These are phyloP conservation scores for Porogramme epimiltina DNA, from an alignment of 1,284 basidiomycete genomes.

Conservation along the genomic window DNA sequence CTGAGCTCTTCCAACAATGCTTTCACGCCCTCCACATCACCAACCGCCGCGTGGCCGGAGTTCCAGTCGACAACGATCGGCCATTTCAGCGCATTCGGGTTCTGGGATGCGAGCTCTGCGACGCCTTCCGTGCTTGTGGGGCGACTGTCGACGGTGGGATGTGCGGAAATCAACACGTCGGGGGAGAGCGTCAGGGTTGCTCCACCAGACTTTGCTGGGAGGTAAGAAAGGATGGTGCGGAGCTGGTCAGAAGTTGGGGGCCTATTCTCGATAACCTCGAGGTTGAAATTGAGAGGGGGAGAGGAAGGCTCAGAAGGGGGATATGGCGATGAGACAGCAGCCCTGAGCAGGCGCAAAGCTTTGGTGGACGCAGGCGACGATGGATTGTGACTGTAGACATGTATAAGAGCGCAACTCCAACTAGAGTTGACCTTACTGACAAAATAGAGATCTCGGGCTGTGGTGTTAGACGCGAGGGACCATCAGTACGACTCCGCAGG, in stretches of 20 bases:
- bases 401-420: background rate
- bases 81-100: slow-evolving; percentile 60
- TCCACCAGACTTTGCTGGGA: slow-evolving; percentile 35
- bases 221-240: slow-evolving; percentile 63
- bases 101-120: slow-evolving; percentile 49
- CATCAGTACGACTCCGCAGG: background rate
- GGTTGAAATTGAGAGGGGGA: slow-evolving; percentile 64
- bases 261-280: slow-evolving; percentile 66
- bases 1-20: slow-evolving; percentile 62
- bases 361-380: slow-evolving; percentile 62
- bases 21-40: slow-evolving; percentile 68
- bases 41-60: slow-evolving; percentile 64
- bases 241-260: slow-evolving; percentile 71
- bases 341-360: slow-evolving; percentile 59
- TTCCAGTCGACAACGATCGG: slow-evolving; percentile 80
- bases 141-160: slow-evolving; percentile 48
- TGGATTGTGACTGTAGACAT: slow-evolving; percentile 54
- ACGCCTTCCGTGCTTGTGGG: slow-evolving; percentile 49
- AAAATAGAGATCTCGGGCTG: slow-evolving; percentile 71
- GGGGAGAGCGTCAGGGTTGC: slow-evolving; percentile 29
- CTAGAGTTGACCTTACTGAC: slow-evolving; percentile 36
- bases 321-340: slow-evolving; percentile 59
- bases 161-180: slow-evolving; percentile 53
- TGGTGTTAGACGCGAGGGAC: background rate
- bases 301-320: slow-evolving; percentile 48